phyloP scores from a whole-genome alignment of 2,329 filamentous ascomycete genomes.

The Phialophora expanda region DNA sequence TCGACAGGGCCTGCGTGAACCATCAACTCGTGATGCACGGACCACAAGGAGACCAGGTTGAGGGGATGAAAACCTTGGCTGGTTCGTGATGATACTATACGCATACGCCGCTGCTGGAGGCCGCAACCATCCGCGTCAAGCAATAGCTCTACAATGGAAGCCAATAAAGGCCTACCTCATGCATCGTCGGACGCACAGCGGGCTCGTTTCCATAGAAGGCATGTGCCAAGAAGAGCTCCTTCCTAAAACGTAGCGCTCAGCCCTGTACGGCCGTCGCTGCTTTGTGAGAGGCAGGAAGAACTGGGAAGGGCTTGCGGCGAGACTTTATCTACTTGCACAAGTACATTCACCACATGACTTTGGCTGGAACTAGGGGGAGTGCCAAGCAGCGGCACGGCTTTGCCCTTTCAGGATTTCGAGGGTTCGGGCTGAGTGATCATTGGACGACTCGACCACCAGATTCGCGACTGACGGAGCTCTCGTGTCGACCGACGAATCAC shows the following conservation, averaged over 20 bases:
- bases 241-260: conserved; percentile 14
- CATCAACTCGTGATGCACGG: neutral
- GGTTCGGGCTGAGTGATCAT: neutral
- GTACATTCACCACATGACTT: neutral
- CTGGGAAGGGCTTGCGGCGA: neutral
- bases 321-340: neutral
- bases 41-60: neutral
- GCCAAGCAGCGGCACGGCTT: neutral
- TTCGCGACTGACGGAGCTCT: conserved; percentile 14
- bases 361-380: neutral
- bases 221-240: conserved; percentile 12
- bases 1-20: neutral
- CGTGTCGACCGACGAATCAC: conserved; percentile 4
- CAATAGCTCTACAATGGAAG: neutral
- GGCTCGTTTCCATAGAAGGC: conserved; percentile 6
- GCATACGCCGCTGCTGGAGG: neutral
- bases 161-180: neutral
- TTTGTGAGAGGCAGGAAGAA: neutral
- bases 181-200: neutral
- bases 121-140: neutral
- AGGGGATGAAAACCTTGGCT: neutral
- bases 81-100: neutral
- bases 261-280: conserved; percentile 6
- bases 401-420: neutral
- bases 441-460: conserved; percentile 21